These are phyloP conservation scores for Colletotrichum sp. DNA, from an alignment of 2,329 filamentous ascomycete genomes.

Conservation along the genomic window DNA sequence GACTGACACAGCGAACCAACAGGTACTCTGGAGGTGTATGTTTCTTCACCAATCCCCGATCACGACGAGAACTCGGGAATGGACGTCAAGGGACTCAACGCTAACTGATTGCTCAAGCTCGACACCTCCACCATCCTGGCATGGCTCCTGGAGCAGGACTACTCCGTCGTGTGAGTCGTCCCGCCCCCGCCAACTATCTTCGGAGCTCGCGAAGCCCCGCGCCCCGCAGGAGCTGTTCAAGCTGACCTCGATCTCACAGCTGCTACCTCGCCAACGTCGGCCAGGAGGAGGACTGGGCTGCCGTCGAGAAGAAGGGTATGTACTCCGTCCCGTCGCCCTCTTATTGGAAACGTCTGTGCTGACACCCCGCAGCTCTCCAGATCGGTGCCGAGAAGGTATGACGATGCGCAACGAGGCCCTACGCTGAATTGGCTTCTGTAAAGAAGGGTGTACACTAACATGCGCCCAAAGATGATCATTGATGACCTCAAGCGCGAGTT, in stretches of 20 bases:
- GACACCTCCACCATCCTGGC: constrained; percentile 21
- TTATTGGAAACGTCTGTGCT: neutral
- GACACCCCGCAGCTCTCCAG: constrained; percentile 11
- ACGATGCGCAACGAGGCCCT: neutral
- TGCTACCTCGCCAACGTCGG: constrained; percentile 68
- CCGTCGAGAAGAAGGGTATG: constrained; percentile 70
- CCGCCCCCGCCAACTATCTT: neutral
- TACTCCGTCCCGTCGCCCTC: neutral
- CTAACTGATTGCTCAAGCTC: neutral
- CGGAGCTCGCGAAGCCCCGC: neutral
- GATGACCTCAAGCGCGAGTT: constrained; percentile 73
- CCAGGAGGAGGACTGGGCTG: constrained; percentile 74
- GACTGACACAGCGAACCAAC: neutral
- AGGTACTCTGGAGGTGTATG: constrained; percentile 14
- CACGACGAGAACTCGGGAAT: neutral
- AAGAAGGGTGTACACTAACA: neutral
- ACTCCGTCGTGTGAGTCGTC: constrained; percentile 10
- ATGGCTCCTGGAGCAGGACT: constrained; percentile 14
- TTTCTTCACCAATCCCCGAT: neutral
- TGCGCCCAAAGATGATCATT: constrained; percentile 45
- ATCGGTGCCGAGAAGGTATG: constrained; percentile 21
- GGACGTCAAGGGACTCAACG: neutral
- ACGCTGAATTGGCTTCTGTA: neutral
- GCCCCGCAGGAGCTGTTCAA: neutral
- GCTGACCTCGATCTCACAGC: neutral